Percentiles rank a stretch among this genome's conserved stretches.
Evolutionary conservation across 202 grass and related monocot genomes (phyloP).

Genomic region (Miscanthus sacchariflorus): DNA sequence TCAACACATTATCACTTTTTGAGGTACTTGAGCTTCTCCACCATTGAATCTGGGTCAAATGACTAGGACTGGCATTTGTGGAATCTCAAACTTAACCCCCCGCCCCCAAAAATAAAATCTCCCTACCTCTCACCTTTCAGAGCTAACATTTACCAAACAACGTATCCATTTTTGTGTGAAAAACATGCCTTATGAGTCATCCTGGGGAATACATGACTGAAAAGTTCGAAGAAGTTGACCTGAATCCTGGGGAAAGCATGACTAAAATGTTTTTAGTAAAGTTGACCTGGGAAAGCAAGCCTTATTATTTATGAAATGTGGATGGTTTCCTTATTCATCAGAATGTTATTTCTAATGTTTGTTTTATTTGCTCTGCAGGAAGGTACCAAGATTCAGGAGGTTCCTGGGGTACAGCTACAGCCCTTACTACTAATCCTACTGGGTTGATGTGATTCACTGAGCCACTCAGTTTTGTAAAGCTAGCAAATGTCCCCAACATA

Average conservation of each 20-base stretch:
- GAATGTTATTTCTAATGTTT: background rate
- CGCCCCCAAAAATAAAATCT: too few relatives aligned
- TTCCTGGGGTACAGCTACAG: slow-evolving; percentile 53
- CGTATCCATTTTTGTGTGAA: background rate
- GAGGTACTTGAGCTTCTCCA: background rate
- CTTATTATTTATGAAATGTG: slow-evolving; percentile 11
- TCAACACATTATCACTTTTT: slow-evolving; percentile 1
- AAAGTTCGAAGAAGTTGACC: background rate
- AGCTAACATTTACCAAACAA: background rate
- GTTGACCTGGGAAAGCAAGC: background rate
- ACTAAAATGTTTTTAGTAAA: background rate
- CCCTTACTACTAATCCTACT: slow-evolving; percentile 66
- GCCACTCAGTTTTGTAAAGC: slow-evolving; percentile 22
- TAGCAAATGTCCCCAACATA: slow-evolving; percentile 1
- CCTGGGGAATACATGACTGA: background rate
- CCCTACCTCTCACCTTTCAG: background rate
- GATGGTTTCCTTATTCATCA: background rate
- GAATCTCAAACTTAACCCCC: background rate
- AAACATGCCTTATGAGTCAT: background rate
- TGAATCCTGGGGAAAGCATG: background rate
- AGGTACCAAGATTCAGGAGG: slow-evolving; percentile 67
- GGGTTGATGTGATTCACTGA: slow-evolving; percentile 15
- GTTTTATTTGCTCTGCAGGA: slow-evolving; percentile 31
- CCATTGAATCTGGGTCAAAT: background rate
- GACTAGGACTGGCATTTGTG: slow-evolving; percentile 6